phyloP scores from a whole-genome alignment of 129 eudicot genomes.

The Arctium lappa region DNA sequence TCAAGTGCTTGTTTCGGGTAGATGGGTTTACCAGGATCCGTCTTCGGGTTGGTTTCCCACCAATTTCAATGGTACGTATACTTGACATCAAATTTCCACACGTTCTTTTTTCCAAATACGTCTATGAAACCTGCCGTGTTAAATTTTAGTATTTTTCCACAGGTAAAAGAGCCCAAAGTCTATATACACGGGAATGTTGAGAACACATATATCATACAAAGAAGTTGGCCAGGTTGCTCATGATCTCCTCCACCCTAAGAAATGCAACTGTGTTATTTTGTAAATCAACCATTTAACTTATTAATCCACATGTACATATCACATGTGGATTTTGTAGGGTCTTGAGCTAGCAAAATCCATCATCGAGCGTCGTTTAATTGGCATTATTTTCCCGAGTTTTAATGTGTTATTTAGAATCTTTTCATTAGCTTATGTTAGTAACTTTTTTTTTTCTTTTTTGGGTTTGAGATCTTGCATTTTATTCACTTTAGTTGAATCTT shows the following conservation, averaged over 20 bases:
- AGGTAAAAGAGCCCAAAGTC: slow-evolving; percentile 80
- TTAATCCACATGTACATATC: background rate
- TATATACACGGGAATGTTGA: slow-evolving; percentile 58
- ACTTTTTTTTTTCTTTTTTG: background rate
- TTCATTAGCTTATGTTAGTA: background rate
- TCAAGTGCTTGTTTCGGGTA: slow-evolving; percentile 57
- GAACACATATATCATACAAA: slow-evolving; percentile 36
- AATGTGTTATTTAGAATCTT: background rate
- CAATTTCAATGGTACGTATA: slow-evolving; percentile 58
- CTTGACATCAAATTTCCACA: background rate
- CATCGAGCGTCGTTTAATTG: background rate
- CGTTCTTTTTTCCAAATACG: background rate
- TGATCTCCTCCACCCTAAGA: slow-evolving; percentile 4
- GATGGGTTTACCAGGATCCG: slow-evolving; percentile 71
- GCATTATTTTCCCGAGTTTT: background rate
- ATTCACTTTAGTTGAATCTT: background rate
- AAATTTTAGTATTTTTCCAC: slow-evolving; percentile 4
- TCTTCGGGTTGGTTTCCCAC: slow-evolving; percentile 53
- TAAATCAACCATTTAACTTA: background rate
- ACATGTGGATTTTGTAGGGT: background rate
- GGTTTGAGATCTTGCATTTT: background rate
- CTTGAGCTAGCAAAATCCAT: background rate
- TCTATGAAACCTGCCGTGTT: background rate
- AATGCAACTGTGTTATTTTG: background rate
- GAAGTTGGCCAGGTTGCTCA: slow-evolving; percentile 80